phyloP scores from a whole-genome alignment of 805 yeast genomes.

The Wickerhamiella spandovensis region DNA sequence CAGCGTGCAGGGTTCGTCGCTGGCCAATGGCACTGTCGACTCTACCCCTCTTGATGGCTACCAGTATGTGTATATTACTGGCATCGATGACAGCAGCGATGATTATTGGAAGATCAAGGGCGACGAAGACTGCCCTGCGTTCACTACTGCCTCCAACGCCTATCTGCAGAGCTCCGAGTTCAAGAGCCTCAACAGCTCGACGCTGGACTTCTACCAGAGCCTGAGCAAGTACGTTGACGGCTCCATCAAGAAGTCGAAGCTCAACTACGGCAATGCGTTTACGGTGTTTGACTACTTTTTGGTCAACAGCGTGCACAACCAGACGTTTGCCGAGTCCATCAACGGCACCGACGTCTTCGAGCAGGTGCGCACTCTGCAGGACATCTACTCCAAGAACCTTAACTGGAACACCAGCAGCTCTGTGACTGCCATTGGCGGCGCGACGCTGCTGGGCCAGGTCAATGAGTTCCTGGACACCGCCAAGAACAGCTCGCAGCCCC shows the following conservation, averaged over 20 bases:
- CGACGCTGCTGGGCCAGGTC: constrained; percentile 28
- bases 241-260: constrained; percentile 17
- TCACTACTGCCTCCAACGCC: constrained; percentile 24
- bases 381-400: constrained; percentile 29
- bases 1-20: constrained; percentile 15
- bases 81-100: constrained; percentile 27
- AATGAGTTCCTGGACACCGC: constrained; percentile 28
- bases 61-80: constrained; percentile 33
- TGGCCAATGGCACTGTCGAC: constrained; percentile 30
- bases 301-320: constrained; percentile 32
- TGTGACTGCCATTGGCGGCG: constrained; percentile 31
- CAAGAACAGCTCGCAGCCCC: constrained; percentile 22
- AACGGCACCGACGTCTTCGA: constrained; percentile 21
- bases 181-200: constrained; percentile 24
- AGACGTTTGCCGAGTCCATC: constrained; percentile 25
- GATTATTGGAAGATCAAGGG: constrained; percentile 32
- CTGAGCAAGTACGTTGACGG: constrained; percentile 21
- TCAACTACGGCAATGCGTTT: constrained; percentile 31
- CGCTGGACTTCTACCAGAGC: constrained; percentile 29
- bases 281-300: constrained; percentile 30
- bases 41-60: constrained; percentile 32
- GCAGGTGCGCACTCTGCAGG: constrained; percentile 28
- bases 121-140: constrained; percentile 31
- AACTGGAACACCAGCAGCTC: constrained; percentile 22
- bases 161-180: constrained; percentile 25